A percentile compares a stretch with the other conserved stretches of the same genome.
phyloP scores from a whole-genome alignment of 2,329 filamentous ascomycete species.

The Zymoseptoria passerinii region DNA sequence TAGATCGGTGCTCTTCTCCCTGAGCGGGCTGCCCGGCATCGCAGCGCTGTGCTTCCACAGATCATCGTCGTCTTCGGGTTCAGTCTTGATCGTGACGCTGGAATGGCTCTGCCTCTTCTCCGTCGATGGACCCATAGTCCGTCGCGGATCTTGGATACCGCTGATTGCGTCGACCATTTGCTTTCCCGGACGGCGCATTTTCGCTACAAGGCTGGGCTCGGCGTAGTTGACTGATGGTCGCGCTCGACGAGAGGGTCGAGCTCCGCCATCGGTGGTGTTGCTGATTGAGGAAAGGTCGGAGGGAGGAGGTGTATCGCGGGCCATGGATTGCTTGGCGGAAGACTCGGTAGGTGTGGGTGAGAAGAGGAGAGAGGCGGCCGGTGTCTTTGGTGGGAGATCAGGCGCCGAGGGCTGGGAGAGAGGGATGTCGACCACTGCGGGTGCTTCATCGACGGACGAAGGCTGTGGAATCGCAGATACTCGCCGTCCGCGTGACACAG shows the following conservation, averaged over 20 bases:
- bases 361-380: constrained; percentile 30
- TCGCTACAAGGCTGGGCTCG: constrained; percentile 40
- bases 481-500: constrained; percentile 21
- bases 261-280: constrained; percentile 28
- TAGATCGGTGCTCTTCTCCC: constrained; percentile 8
- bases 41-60: constrained; percentile 16
- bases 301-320: constrained; percentile 36
- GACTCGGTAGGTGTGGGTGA: constrained; percentile 39
- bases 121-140: constrained; percentile 21
- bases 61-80: constrained; percentile 22
- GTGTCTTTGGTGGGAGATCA: constrained; percentile 22
- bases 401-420: constrained; percentile 9
- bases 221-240: constrained; percentile 42
- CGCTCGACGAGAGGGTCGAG: constrained; percentile 38
- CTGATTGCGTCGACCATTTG: constrained; percentile 40
- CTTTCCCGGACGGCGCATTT: constrained; percentile 43
- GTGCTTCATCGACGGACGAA: constrained; percentile 7
- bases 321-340: constrained; percentile 21
- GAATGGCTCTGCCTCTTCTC: constrained; percentile 6
- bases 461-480: constrained; percentile 11
- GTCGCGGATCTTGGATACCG: constrained; percentile 23
- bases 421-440: constrained; percentile 17
- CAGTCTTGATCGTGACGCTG: constrained; percentile 22
- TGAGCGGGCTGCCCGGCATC: constrained; percentile 13
- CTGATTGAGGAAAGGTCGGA: constrained; percentile 28